Conservation (phyloP, 352 stramenopile genomes). For the Phytophthora crassamura region DNA sequence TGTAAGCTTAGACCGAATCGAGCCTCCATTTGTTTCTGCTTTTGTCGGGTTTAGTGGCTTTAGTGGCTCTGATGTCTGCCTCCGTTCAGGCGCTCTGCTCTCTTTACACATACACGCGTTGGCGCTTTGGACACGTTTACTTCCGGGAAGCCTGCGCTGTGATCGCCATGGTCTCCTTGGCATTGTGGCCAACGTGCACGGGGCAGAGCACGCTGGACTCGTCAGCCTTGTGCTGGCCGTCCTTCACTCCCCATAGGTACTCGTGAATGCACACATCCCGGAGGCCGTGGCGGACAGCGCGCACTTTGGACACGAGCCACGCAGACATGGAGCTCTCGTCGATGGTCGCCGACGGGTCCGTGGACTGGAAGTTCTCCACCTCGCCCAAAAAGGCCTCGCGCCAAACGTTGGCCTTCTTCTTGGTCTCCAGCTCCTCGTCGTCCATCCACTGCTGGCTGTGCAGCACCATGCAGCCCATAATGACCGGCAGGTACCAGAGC, state of each 20-base stretch:
- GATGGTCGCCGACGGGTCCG: constrained; percentile 37
- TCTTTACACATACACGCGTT: constrained; percentile 34
- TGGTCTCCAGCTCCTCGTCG: constrained; percentile 68
- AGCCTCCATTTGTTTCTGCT: constrained; percentile 17
- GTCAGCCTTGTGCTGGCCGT: constrained; percentile 72
- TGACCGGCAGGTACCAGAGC: constrained; percentile 98
- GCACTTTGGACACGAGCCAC: constrained; percentile 72
- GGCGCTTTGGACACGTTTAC: constrained; percentile 26
- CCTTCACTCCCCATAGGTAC: constrained; percentile 82
- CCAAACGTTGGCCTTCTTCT: constrained; percentile 65
- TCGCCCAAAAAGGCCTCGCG: constrained; percentile 79
- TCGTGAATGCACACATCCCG: constrained; percentile 89
- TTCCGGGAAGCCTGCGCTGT: constrained; percentile 55
- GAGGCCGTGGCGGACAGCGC: constrained; percentile 65
- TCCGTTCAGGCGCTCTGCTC: constrained; percentile 6
- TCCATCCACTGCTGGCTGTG: constrained; percentile 94
- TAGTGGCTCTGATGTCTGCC: constrained; percentile 17
- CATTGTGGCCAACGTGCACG: constrained; percentile 71
- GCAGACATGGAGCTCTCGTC: constrained; percentile 68
- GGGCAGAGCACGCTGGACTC: constrained; percentile 82
- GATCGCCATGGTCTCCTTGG: constrained; percentile 75
- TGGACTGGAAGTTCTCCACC: constrained; percentile 67
- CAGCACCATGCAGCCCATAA: constrained; percentile 98
- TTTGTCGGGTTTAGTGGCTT: constrained; percentile 22
- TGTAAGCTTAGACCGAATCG: constrained; percentile 26